Evolutionary conservation across 2,329 filamentous ascomycete species (phyloP).

Genomic region (Alternaria panax): DNA sequence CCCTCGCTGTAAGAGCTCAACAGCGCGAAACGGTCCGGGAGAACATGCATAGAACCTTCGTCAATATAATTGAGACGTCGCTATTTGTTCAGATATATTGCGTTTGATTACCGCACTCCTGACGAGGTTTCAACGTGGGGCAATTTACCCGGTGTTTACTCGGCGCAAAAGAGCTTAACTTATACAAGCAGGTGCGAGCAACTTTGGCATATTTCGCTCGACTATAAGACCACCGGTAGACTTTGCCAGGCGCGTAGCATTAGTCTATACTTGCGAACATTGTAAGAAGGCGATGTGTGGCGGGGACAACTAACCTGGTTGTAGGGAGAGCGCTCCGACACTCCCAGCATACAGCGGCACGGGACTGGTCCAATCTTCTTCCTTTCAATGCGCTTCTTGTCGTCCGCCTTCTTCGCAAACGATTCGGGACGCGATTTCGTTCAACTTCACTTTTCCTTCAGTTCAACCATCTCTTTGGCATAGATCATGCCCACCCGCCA

Average conservation of each 20-base stretch:
- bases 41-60: conserved; percentile 17
- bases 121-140: conserved; percentile 7
- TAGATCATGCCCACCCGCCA: not conserved
- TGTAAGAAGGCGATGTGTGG: not conserved
- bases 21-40: conserved; percentile 6
- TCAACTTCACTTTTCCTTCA: not conserved
- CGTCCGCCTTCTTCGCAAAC: not conserved
- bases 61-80: conserved; percentile 10
- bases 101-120: conserved; percentile 19
- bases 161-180: conserved; percentile 12
- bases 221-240: not conserved
- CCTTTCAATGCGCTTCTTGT: not conserved
- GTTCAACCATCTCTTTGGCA: not conserved
- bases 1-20: conserved; percentile 2
- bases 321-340: not conserved
- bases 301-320: not conserved
- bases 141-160: conserved; percentile 21
- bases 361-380: not conserved
- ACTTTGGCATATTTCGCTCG: not conserved
- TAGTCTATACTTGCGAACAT: not conserved
- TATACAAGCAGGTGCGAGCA: conserved; percentile 1
- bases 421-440: not conserved
- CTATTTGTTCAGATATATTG: conserved; percentile 20
- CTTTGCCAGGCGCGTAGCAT: not conserved
- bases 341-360: not conserved